These are phyloP conservation scores for Botrytis pseudocinerea DNA, from an alignment of 2,329 filamentous ascomycete species.

Conservation along the genomic window DNA sequence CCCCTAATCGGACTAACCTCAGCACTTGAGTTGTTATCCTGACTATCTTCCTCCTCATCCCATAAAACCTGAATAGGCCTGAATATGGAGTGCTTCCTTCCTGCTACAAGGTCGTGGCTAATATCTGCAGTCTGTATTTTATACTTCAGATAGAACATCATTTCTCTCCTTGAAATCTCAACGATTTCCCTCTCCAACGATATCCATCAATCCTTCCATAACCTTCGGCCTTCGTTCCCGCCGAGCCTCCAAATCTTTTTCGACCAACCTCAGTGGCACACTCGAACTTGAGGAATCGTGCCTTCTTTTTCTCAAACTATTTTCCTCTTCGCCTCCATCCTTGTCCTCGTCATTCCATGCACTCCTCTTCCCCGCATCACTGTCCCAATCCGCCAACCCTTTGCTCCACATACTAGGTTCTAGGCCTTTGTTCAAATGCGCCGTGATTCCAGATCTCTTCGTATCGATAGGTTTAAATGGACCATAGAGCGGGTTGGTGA, in stretches of 20 bases:
- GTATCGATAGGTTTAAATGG: constrained; percentile 33
- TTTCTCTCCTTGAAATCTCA: background rate
- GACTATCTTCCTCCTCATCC: background rate
- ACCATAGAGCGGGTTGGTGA: constrained; percentile 36
- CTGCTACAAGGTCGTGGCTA: background rate
- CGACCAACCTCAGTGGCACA: constrained; percentile 27
- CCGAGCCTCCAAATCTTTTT: constrained; percentile 13
- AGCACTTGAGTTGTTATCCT: constrained; percentile 15
- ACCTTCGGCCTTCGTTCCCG: background rate
- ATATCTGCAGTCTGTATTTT: background rate
- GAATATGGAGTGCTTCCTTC: background rate
- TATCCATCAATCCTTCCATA: constrained; percentile 15
- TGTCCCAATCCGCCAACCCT: constrained; percentile 40
- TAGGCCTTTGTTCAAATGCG: constrained; percentile 29
- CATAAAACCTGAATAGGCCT: background rate
- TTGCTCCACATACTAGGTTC: constrained; percentile 28
- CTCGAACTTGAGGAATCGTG: constrained; percentile 5
- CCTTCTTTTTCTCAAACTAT: background rate
- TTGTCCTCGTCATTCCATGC: constrained; percentile 11
- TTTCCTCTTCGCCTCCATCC: background rate
- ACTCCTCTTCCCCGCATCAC: constrained; percentile 27
- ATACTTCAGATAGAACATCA: background rate
- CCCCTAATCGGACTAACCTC: background rate
- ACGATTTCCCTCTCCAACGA: background rate
- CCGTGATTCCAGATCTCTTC: constrained; percentile 31